phyloP scores from a whole-genome alignment of 2,329 filamentous ascomycete species.

The Fusarium chlamydosporum region DNA sequence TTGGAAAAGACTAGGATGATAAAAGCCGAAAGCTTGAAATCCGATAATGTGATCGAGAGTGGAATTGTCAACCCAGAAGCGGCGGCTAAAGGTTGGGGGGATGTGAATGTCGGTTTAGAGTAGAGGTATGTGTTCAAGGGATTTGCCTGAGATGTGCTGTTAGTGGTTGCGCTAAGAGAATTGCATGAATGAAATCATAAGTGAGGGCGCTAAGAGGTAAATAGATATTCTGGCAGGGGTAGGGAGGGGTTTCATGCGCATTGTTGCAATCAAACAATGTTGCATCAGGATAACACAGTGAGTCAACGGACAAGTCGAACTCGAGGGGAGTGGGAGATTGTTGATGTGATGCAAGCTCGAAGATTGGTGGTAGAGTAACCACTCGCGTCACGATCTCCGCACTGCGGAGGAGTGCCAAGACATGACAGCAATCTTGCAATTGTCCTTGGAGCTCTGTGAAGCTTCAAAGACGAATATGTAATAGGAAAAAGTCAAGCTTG shows the following conservation, averaged over 20 bases:
- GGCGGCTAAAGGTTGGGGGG: conserved; percentile 90
- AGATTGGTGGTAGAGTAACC: conserved; percentile 6
- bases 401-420: not conserved
- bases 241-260: conserved; percentile 27
- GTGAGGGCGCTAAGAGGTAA: conserved; percentile 27
- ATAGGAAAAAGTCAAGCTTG: conserved; percentile 3
- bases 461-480: conserved; percentile 11
- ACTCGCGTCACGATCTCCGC: conserved; percentile 18
- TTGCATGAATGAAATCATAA: conserved; percentile 43
- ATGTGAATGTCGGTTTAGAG: conserved; percentile 92
- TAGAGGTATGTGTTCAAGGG: conserved; percentile 95
- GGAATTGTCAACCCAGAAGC: conserved; percentile 95
- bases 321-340: conserved; percentile 12
- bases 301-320: conserved; percentile 6
- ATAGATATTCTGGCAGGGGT: conserved; percentile 18
- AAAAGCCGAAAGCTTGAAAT: conserved; percentile 95
- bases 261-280: conserved; percentile 33
- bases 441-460: conserved; percentile 13
- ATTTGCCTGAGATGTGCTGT: conserved; percentile 78
- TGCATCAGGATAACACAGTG: conserved; percentile 26
- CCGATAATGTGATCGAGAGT: conserved; percentile 95
- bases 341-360: conserved; percentile 21
- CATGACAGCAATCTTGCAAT: conserved; percentile 1
- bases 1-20: conserved; percentile 98
- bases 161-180: conserved; percentile 56